Percentiles rank a stretch among this genome's conserved stretches.
Conservation (phyloP, 75 land plant species). For the Adiantum capillusveneris region DNA sequence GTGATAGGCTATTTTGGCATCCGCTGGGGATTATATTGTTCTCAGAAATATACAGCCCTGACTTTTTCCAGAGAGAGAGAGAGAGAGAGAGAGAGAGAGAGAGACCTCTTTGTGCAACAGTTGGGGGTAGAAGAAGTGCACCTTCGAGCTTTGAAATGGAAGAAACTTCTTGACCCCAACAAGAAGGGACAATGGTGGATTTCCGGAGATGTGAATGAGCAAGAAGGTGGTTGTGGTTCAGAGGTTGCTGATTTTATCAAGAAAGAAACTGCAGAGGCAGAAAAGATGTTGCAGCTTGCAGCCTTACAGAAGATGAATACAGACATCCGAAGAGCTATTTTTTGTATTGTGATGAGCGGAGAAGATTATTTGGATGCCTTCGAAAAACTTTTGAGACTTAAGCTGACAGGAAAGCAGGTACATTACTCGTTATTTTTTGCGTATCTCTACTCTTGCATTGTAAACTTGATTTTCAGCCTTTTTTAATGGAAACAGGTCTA, state of each 20-base stretch:
- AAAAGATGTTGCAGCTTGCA: slow-evolving; percentile 86
- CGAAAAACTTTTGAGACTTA: slow-evolving; percentile 88
- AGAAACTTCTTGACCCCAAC: slow-evolving; percentile 72
- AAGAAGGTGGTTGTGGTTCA: not conserved
- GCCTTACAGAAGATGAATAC: slow-evolving; percentile 94
- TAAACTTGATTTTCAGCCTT: no score
- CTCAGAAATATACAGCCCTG: no score
- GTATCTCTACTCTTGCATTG: no score
- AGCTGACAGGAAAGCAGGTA: slow-evolving; percentile 88
- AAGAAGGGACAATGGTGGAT: slow-evolving; percentile 99
- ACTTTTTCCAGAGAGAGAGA: slow-evolving; percentile 4
- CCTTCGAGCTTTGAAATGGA: slow-evolving; percentile 76
- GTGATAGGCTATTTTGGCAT: no score
- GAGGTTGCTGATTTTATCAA: slow-evolving; percentile 38
- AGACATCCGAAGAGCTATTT: slow-evolving; percentile 73
- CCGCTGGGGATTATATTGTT: no score
- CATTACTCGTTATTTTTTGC: not conserved
- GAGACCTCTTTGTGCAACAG: slow-evolving; percentile 28
- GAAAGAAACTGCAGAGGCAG: slow-evolving; percentile 64
- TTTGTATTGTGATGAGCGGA: slow-evolving; percentile 91
- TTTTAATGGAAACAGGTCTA: not conserved
- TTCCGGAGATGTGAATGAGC: slow-evolving; percentile 18
- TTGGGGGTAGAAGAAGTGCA: slow-evolving; percentile 66
- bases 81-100: slow-evolving; percentile 5
- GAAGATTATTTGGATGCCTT: slow-evolving; percentile 93